These are phyloP conservation scores for Leccinum pachyderme DNA, from an alignment of 1,284 basidiomycete species.

Conservation along the genomic window DNA sequence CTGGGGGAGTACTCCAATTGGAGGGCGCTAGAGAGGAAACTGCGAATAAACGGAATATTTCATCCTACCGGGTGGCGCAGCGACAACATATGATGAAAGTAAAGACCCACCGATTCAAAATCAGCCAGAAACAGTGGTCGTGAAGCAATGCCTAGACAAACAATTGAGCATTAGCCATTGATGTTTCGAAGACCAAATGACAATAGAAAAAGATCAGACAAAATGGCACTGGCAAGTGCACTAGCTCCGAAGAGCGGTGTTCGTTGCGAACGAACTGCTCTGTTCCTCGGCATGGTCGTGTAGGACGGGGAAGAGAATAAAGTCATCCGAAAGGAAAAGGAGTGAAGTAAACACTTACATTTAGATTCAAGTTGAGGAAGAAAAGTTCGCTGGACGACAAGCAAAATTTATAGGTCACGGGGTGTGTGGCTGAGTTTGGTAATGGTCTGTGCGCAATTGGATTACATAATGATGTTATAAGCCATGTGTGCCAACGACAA, in stretches of 20 bases:
- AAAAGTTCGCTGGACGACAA: not conserved
- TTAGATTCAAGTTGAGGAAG: not conserved
- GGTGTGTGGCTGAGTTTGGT: constrained; percentile 29
- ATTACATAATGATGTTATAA: constrained; percentile 30
- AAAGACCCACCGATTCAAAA: constrained; percentile 28
- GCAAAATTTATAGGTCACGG: constrained; percentile 27
- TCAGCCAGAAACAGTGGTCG: not conserved
- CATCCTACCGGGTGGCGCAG: constrained; percentile 46
- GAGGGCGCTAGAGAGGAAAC: constrained; percentile 74
- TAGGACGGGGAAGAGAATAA: constrained; percentile 85
- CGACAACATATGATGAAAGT: constrained; percentile 4
- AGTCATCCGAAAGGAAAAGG: constrained; percentile 51
- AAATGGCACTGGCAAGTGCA: constrained; percentile 85
- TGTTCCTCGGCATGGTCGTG: constrained; percentile 73
- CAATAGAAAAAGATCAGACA: constrained; percentile 50
- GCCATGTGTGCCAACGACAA: constrained; percentile 14
- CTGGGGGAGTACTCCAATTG: constrained; percentile 64
- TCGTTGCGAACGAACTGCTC: constrained; percentile 73
- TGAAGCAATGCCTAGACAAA: constrained; percentile 1
- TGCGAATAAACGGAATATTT: constrained; percentile 70
- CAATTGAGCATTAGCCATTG: constrained; percentile 12
- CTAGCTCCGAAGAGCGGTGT: constrained; percentile 60
- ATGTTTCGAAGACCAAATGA: not conserved
- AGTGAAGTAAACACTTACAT: constrained; percentile 20
- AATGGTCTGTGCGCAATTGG: constrained; percentile 29